Base-by-base conservation (phyloP, 2,329 filamentous ascomycete genomes). In the Chaetothyriales sp. region DNA sequence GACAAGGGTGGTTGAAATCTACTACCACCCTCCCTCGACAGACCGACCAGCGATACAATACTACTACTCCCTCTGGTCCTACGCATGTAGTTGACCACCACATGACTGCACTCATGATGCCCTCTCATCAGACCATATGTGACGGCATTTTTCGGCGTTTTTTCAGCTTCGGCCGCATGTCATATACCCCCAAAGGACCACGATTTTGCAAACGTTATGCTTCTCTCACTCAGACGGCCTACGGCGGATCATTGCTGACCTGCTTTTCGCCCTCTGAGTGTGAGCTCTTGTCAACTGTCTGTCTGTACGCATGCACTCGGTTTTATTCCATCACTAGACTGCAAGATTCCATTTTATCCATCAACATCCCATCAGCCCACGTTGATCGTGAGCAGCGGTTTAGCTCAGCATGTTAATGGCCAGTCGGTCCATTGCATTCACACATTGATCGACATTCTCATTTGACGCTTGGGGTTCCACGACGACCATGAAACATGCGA, bases 1-100 rank as follows among this genome's bases (percentile, higher is more conserved):
- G 73, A 78, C 22, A 54, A 52, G 25, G 57, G 56, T 54, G 53
- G 54, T 47, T 58, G 50, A 55, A 45, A 19, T 10, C 20, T 26
- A 10, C 20, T 18, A 6, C 45, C 15, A 15, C 32, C 32, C 32
- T 39, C 3, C 5, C 2, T 12, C 32, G 10, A 39, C 32, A 39
- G 15, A 39, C 32, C 15, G 15, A 10, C 32, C 32, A 39, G 10
- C 32, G 4, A 25, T 6, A 3, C 22, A 25, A 25, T 2, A 36
- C 12, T 12, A 36, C 12, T 12, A 39, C 12, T 15, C 32, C 12
- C 15, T 15, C 2, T 39, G 9, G 32, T 25, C 22, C 12, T 39
- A 39, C 15, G 32, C 2, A 12, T 39, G 32, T 39, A 39, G 32
- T 39, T 39, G 7, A 39, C 32, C 2, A 39, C 32, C 32, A 39